Percentiles rank a stretch among this genome's conserved stretches.
Conservation (phyloP, 1,284 basidiomycete species). For the Tremellales sp. region DNA sequence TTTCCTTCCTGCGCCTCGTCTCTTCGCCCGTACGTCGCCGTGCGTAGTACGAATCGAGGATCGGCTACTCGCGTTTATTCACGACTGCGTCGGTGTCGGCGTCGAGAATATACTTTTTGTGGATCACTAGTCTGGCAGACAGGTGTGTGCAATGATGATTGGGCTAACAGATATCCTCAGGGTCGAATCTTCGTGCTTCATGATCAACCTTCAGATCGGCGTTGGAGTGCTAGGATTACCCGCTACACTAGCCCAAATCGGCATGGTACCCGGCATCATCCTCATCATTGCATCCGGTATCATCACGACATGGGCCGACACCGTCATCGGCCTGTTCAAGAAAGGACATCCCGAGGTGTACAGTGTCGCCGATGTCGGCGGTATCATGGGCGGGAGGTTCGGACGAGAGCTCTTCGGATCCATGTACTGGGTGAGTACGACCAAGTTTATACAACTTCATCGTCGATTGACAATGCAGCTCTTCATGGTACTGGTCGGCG, state of each 20-base stretch:
- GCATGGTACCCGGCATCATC: conserved; percentile 9
- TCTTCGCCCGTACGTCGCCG: too few relatives aligned
- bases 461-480: neutral
- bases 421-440: conserved; percentile 7
- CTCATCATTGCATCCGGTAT: conserved; percentile 15
- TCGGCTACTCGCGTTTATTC: too few relatives aligned
- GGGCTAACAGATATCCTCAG: neutral
- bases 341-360: conserved; percentile 32
- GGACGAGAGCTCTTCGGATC: conserved; percentile 14
- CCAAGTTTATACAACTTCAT: neutral
- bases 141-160: neutral
- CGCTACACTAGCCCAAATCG: neutral
- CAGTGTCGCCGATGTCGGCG: conserved; percentile 25
- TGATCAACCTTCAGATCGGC: neutral
- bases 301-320: conserved; percentile 21
- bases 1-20: too few relatives aligned
- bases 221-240: neutral
- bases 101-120: too few relatives aligned
- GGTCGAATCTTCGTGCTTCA: neutral
- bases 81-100: too few relatives aligned
- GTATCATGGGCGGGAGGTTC: conserved; percentile 26
- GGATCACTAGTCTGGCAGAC: too few relatives aligned
- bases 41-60: too few relatives aligned
- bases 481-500: neutral
- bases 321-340: conserved; percentile 30